Base-by-base conservation (phyloP, 257 asterid species). In the Solanum chiquidenum region DNA sequence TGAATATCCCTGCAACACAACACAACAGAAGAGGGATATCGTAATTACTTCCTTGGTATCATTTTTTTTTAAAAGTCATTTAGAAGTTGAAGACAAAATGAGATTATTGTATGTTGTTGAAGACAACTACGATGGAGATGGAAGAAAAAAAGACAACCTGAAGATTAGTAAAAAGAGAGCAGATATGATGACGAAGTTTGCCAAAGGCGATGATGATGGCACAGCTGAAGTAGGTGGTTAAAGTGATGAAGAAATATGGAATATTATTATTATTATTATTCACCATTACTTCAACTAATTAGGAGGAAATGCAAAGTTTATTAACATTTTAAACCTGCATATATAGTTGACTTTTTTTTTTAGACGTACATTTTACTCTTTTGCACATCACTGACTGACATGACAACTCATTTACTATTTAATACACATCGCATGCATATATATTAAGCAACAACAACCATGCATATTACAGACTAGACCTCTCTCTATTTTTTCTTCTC, bases 211-310 rank as follows among this genome's bases (percentile, higher is more conserved):
- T 96, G 91, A 97, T 98, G 44, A 97, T 96, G 92, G 95, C 98
- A 90, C 96, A 97, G 95, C 99, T 97, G 95, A 96, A 94, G 93
- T 92, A 95, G 3, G 99, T 97, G 86, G 99, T 92, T 91, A 97
- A 89, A 86, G 99, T 99, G 90, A 99, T 94, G 85, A 96, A 68
- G 83, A 96, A 62, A 62, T 96, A 95, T 20, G 98, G 98, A 40
- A 97, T 40, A 40, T 40, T 40, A 40, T 33, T 33, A 33, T 33
- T 95, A 83, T 97, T 95, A 83, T 42, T 42, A 0, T 94, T 95
- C 99, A 95, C 75, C 38, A 69, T 69, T 69, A 29, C 75, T 69
- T 29, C 38, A 69, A 69, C 75, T 69, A 49, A 49, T 14, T 46
- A 46, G 75, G 75, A 13, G 5, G 38, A 68, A 29, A 68, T 68